These are phyloP conservation scores for Nigrograna mackinnonii DNA, from an alignment of 2,329 filamentous ascomycete species.

Conservation along the genomic window DNA sequence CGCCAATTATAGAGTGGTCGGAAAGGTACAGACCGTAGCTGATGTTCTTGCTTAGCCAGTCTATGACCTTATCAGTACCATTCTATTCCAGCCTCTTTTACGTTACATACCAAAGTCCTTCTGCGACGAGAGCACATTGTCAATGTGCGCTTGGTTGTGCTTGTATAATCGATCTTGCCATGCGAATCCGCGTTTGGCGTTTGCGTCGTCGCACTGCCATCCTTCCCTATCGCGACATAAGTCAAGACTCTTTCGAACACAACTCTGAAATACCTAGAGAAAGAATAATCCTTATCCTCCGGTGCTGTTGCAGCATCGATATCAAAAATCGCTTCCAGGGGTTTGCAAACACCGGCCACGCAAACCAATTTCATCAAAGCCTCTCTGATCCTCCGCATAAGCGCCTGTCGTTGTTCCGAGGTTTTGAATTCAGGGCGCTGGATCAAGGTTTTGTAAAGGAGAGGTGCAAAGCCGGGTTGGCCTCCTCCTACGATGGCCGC, in stretches of 20 bases:
- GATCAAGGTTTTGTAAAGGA: constrained; percentile 62
- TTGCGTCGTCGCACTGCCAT: constrained; percentile 63
- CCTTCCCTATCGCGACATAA: constrained; percentile 40
- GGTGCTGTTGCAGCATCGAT: constrained; percentile 55
- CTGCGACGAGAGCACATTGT: constrained; percentile 47
- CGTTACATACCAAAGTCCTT: constrained; percentile 46
- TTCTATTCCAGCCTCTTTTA: neutral
- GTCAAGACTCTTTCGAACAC: neutral
- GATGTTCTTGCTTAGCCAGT: constrained; percentile 58
- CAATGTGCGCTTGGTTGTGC: constrained; percentile 48
- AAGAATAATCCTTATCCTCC: constrained; percentile 62
- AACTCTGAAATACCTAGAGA: constrained; percentile 48
- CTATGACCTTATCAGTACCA: constrained; percentile 14
- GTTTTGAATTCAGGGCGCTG: constrained; percentile 51
- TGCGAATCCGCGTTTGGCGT: constrained; percentile 54
- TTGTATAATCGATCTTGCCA: constrained; percentile 64
- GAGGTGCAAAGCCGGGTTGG: constrained; percentile 55
- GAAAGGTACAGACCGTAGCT: constrained; percentile 63
- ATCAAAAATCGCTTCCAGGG: constrained; percentile 62
- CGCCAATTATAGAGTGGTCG: constrained; percentile 58
- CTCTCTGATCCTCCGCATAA: constrained; percentile 60
- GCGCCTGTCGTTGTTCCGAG: constrained; percentile 47
- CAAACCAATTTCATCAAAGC: constrained; percentile 60
- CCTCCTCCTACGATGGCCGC: constrained; percentile 54
- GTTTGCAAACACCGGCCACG: constrained; percentile 65